Evolutionary conservation across 2,329 filamentous ascomycete genomes (phyloP), one percentile per base, ranked within the genome.

Genomic region (Teratosphaeria pseudoeucalypti): DNA sequence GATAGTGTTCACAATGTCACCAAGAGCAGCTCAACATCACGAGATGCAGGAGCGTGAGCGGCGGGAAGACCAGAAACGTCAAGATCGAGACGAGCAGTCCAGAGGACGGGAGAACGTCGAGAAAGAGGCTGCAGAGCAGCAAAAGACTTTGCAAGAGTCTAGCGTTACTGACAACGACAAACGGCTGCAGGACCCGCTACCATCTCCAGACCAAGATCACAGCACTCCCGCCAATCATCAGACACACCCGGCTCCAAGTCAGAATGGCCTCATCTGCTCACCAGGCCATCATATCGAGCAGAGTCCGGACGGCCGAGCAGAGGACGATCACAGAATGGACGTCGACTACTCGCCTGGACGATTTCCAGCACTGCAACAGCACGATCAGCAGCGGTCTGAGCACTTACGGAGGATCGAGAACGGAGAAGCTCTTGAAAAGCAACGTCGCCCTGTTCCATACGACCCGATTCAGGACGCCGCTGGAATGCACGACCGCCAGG

Each of bases 1-100:
- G 3, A 57, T 61, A 11, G 60, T 56, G 34, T 57, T 57, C n/a
- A 57, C 34, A 10, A 43, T 43, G 43, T 61, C 60, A n/a, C 60
- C 57, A 29, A 54, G 57, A 14, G 55, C 60, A 19, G 43, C 43
- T 49, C 43, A 49, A 19, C 43, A 49, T 23, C 43, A 49, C 43
- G 43, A 49, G 43, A 23, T 49, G 43, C 43, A 49, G 43, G 43
- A 49, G 43, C 43, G 43, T 23, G 43, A 23, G 43, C 23, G 43
- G 10, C 43, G 43, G 19, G 43, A 49, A 49, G 43, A 49, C 43
- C 43, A 23, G 43, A 6, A 49, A 23, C 43, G 43, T 23, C n/a
- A 49, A 23, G 43, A 49, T 49, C 43, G 43, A 49, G 19, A 49
- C n/a, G 11, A 49, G 43, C 43, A 23, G 19, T 49, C 23, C 6